Conservation (phyloP, 2,329 filamentous ascomycete genomes). For the Harringtonia aguacate region DNA sequence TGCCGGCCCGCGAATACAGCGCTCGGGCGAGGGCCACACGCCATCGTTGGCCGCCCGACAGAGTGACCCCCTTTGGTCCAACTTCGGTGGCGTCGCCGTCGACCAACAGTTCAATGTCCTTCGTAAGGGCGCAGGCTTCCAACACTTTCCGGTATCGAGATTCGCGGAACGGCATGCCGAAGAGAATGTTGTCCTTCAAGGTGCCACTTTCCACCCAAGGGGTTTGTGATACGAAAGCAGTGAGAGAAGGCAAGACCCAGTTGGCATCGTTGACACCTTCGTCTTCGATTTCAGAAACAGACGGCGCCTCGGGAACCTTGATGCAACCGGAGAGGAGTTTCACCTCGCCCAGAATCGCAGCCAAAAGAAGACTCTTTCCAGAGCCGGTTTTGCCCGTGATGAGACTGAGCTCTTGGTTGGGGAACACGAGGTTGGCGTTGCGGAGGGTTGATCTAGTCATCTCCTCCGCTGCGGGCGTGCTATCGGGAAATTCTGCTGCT, state of each 20-base stretch:
- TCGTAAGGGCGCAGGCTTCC: conserved; percentile 30
- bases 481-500: too few species aligned
- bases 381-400: conserved; percentile 27
- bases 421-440: conserved; percentile 22
- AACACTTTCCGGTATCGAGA: conserved; percentile 33
- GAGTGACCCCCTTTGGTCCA: conserved; percentile 29
- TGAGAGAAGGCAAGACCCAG: conserved; percentile 26
- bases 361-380: conserved; percentile 27
- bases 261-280: conserved; percentile 14
- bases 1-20: conserved; percentile 31
- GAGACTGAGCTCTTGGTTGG: conserved; percentile 21
- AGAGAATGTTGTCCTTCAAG: conserved; percentile 32
- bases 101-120: conserved; percentile 30
- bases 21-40: conserved; percentile 33
- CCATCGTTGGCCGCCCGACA: conserved; percentile 35
- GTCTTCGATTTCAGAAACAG: conserved; percentile 12
- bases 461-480: not conserved
- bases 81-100: conserved; percentile 32
- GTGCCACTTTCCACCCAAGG: conserved; percentile 37
- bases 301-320: conserved; percentile 16
- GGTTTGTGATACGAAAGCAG: conserved; percentile 34
- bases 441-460: conserved; percentile 21
- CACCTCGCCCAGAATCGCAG: conserved; percentile 27
- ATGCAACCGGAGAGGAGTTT: conserved; percentile 22
- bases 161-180: conserved; percentile 27